Evolutionary conservation across 1,284 basidiomycete genomes (phyloP).

Genomic region (Chalciporus sp.): DNA sequence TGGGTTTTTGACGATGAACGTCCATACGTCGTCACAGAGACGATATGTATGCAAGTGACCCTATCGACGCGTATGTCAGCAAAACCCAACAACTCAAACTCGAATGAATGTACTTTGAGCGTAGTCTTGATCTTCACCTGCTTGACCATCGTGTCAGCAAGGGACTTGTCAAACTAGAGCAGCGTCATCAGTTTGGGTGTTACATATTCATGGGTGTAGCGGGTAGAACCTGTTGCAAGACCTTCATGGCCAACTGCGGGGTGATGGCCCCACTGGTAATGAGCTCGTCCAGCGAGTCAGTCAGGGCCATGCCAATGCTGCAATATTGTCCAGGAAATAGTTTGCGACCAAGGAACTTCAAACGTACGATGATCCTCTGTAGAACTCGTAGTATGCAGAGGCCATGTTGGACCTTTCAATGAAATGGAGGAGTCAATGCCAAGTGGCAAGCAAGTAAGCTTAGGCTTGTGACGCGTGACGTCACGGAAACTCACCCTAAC

Average conservation of each 20-base stretch:
- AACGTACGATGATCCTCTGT: constrained; percentile 83
- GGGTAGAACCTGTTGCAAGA: constrained; percentile 82
- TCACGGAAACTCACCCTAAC: constrained; percentile 8
- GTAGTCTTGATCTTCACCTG: constrained; percentile 91
- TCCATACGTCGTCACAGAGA: constrained; percentile 97
- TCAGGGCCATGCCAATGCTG: constrained; percentile 96
- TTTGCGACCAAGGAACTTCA: constrained; percentile 6
- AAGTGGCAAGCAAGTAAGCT: background rate
- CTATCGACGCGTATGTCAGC: constrained; percentile 40
- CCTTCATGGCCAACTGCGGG: constrained; percentile 96
- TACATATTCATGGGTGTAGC: background rate
- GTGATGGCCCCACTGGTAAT: constrained; percentile 97
- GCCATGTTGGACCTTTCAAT: constrained; percentile 51
- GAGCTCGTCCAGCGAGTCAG: constrained; percentile 98
- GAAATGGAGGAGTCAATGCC: constrained; percentile 6
- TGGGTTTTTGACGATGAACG: constrained; percentile 91
- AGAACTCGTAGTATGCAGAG: constrained; percentile 88
- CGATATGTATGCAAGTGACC: constrained; percentile 91
- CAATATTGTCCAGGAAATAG: constrained; percentile 1
- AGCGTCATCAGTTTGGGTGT: constrained; percentile 5
- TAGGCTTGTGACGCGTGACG: constrained; percentile 25
- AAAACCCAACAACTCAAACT: background rate
- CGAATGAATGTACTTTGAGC: constrained; percentile 68
- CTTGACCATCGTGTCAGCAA: constrained; percentile 88
- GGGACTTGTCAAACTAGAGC: constrained; percentile 88